These are phyloP conservation scores for Gnomoniopsis sp. DNA, from an alignment of 2,329 filamentous ascomycete species.

Conservation along the genomic window DNA sequence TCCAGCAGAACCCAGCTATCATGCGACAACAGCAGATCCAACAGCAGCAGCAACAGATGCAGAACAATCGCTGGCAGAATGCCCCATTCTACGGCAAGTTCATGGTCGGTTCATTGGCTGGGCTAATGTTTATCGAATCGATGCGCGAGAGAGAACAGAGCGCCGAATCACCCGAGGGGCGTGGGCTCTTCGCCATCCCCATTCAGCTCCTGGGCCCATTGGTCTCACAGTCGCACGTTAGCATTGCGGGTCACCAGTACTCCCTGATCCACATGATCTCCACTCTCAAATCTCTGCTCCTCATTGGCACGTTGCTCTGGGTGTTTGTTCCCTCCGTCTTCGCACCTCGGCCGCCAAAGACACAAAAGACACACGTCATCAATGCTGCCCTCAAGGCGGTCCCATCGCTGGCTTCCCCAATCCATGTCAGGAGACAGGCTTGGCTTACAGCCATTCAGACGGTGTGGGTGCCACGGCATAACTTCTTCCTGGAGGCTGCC, in stretches of 20 bases:
- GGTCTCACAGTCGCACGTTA: slow-evolving; percentile 46
- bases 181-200: slow-evolving; percentile 65
- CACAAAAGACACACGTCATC: slow-evolving; percentile 38
- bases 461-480: slow-evolving; percentile 85
- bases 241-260: slow-evolving; percentile 51
- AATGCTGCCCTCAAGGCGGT: slow-evolving; percentile 44
- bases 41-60: slow-evolving; percentile 43
- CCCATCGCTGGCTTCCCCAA: slow-evolving; percentile 74
- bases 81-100: slow-evolving; percentile 67
- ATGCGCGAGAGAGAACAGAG: slow-evolving; percentile 64
- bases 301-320: slow-evolving; percentile 53
- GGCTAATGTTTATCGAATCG: slow-evolving; percentile 87
- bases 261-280: slow-evolving; percentile 42
- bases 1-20: slow-evolving; percentile 38
- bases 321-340: slow-evolving; percentile 53
- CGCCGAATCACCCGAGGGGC: slow-evolving; percentile 60
- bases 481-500: slow-evolving; percentile 79
- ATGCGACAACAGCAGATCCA: slow-evolving; percentile 56
- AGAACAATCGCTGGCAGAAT: slow-evolving; percentile 52
- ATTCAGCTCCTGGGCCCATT: slow-evolving; percentile 51
- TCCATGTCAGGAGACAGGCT: slow-evolving; percentile 80
- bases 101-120: slow-evolving; percentile 89
- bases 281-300: slow-evolving; percentile 49
- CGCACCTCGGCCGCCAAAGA: slow-evolving; percentile 49
- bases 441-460: slow-evolving; percentile 93